Percentiles rank a stretch among this genome's conserved stretches.
phyloP scores from a whole-genome alignment of 129 eudicot species.

The Artemisia tridentata region DNA sequence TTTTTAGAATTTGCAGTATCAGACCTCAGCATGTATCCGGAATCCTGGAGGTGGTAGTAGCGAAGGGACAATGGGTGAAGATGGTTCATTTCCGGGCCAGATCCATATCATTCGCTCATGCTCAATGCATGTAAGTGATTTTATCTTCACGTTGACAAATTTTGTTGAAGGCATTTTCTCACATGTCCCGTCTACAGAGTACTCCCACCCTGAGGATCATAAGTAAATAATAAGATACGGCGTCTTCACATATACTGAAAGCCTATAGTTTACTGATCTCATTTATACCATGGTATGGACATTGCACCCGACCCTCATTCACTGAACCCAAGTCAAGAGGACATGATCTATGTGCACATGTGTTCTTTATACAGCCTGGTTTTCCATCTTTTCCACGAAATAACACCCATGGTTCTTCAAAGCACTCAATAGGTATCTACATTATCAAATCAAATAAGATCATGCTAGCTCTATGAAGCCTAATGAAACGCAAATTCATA shows the following conservation, averaged over 20 bases:
- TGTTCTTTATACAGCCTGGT: slow-evolving; percentile 90
- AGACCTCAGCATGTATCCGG: slow-evolving; percentile 93
- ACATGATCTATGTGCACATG: slow-evolving; percentile 98
- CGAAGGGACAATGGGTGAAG: slow-evolving; percentile 72
- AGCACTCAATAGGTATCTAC: slow-evolving; percentile 85
- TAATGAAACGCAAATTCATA: neutral
- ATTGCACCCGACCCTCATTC: slow-evolving; percentile 91
- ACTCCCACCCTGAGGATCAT: slow-evolving; percentile 78
- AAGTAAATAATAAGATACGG: neutral
- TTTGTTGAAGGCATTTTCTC: slow-evolving; percentile 98
- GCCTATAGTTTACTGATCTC: neutral
- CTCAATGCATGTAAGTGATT: slow-evolving; percentile 78
- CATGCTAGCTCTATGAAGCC: too few relatives aligned
- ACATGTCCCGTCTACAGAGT: slow-evolving; percentile 81
- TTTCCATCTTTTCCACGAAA: slow-evolving; percentile 98
- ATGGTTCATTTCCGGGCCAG: slow-evolving; percentile 95
- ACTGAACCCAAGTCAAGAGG: slow-evolving; percentile 93
- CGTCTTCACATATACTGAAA: slow-evolving; percentile 5
- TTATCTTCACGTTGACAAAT: slow-evolving; percentile 70
- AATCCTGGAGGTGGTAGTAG: slow-evolving; percentile 84
- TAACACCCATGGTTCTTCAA: slow-evolving; percentile 95
- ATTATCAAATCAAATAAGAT: neutral
- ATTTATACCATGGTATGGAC: slow-evolving; percentile 90
- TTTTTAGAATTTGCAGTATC: neutral
- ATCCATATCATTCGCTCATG: slow-evolving; percentile 98